Evolutionary conservation across 148 eudicot genomes (phyloP).

Genomic region (Arbutus unedo): DNA sequence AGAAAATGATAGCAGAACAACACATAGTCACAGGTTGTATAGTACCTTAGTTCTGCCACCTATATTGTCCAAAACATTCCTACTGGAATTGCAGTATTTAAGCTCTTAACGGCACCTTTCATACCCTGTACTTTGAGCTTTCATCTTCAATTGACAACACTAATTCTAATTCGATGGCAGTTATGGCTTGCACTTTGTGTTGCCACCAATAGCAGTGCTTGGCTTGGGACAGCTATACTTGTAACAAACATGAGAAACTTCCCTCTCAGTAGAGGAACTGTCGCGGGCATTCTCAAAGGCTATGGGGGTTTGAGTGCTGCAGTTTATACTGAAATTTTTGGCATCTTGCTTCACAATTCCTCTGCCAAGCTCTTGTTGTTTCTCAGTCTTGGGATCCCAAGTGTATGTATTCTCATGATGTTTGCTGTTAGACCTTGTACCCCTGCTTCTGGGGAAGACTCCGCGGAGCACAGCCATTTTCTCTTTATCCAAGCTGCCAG

Average conservation of each 20-base stretch:
- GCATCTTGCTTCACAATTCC: slow-evolving; percentile 49
- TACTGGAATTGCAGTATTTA: background rate
- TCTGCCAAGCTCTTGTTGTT: slow-evolving; percentile 60
- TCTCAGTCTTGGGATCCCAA: slow-evolving; percentile 72
- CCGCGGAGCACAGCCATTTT: slow-evolving; percentile 57
- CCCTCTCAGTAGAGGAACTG: slow-evolving; percentile 74
- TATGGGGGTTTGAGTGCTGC: slow-evolving; percentile 81
- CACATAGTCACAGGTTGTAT: background rate
- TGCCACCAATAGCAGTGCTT: slow-evolving; percentile 78
- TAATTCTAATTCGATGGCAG: slow-evolving; percentile 34
- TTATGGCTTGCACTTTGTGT: slow-evolving; percentile 77
- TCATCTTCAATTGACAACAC: background rate
- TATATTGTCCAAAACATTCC: no score
- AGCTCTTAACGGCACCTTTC: background rate
- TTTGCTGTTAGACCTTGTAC: slow-evolving; percentile 77
- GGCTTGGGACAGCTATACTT: slow-evolving; percentile 76
- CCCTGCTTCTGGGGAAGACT: slow-evolving; percentile 66
- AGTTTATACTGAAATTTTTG: slow-evolving; percentile 69
- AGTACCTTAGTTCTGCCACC: background rate
- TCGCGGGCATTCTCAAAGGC: slow-evolving; percentile 88
- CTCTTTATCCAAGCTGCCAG: slow-evolving; percentile 73
- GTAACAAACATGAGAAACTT: slow-evolving; percentile 96
- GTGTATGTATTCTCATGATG: slow-evolving; percentile 59
- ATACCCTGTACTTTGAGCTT: background rate
- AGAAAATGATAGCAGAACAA: slow-evolving; percentile 3